phyloP scores from a whole-genome alignment of 2,329 filamentous ascomycete genomes.

The Fusarium vanettenii region DNA sequence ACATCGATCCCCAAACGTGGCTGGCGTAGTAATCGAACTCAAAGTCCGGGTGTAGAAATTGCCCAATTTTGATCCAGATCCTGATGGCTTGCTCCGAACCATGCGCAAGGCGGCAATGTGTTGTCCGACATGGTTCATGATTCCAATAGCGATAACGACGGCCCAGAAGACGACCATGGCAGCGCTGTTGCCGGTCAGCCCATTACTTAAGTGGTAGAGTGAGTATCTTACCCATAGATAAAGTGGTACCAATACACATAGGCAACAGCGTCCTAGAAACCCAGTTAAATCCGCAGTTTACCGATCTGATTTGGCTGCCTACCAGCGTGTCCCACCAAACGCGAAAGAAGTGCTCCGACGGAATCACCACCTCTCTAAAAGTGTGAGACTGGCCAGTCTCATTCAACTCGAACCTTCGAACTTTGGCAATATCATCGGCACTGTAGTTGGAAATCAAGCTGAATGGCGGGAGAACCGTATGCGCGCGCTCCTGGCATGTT shows the following conservation, averaged over 20 bases:
- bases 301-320: slow-evolving; percentile 1
- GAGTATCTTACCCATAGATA: slow-evolving; percentile 49
- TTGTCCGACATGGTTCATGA: slow-evolving; percentile 45
- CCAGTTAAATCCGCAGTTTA: slow-evolving; percentile 4
- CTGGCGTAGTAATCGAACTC: slow-evolving; percentile 51
- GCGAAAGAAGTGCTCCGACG: slow-evolving; percentile 47
- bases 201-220: accelerated
- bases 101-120: slow-evolving; percentile 14
- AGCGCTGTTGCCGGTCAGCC: slow-evolving; percentile 33
- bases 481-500: slow-evolving; percentile 47
- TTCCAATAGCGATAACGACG: slow-evolving; percentile 51
- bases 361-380: slow-evolving; percentile 49
- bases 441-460: slow-evolving; percentile 51
- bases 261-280: slow-evolving; percentile 46
- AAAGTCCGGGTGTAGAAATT: slow-evolving; percentile 45
- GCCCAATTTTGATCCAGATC: not conserved
- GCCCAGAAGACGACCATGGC: slow-evolving; percentile 57
- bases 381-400: slow-evolving; percentile 31
- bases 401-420: slow-evolving; percentile 46
- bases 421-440: slow-evolving; percentile 44
- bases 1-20: slow-evolving; percentile 57
- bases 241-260: slow-evolving; percentile 52
- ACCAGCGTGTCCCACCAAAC: slow-evolving; percentile 55
- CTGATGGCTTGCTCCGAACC: not conserved
- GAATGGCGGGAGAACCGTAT: slow-evolving; percentile 48